These are phyloP conservation scores for Colletotrichum caudatum DNA, from an alignment of 2,329 filamentous ascomycete genomes.

Conservation along the genomic window DNA sequence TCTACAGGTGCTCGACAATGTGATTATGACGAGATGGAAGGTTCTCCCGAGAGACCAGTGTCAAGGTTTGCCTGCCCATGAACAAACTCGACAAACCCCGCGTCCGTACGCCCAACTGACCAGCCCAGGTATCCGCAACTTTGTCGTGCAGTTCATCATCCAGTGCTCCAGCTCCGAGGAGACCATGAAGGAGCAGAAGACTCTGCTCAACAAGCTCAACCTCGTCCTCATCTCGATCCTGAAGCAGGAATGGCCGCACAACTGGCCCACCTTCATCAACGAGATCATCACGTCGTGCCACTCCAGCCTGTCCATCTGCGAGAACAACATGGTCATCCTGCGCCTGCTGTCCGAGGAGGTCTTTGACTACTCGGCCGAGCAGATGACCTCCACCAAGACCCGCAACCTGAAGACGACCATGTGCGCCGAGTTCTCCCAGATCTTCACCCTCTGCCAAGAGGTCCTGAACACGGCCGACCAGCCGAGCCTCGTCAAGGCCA, in stretches of 20 bases:
- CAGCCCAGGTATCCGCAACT: slow-evolving; percentile 90
- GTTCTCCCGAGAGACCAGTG: slow-evolving; percentile 96
- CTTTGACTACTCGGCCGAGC: slow-evolving; percentile 97
- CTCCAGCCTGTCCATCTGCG: slow-evolving; percentile 95
- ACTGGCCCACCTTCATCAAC: slow-evolving; percentile 99
- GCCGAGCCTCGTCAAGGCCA: slow-evolving; percentile 92
- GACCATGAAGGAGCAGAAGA: slow-evolving; percentile 83
- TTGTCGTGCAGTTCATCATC: slow-evolving; percentile 98
- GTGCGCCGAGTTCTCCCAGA: slow-evolving; percentile 98
- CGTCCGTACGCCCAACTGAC: slow-evolving; percentile 12
- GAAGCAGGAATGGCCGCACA: slow-evolving; percentile 99
- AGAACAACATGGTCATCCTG: slow-evolving; percentile 99
- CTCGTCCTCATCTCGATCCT: slow-evolving; percentile 96
- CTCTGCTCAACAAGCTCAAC: slow-evolving; percentile 97
- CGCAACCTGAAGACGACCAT: slow-evolving; percentile 97
- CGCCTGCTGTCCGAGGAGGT: slow-evolving; percentile 96
- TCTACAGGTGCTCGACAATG: slow-evolving; percentile 95
- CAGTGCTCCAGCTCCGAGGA: slow-evolving; percentile 92
- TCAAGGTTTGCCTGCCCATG: slow-evolving; percentile 67
- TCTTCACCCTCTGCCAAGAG: slow-evolving; percentile 97
- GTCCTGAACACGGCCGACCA: slow-evolving; percentile 92
- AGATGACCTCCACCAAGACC: slow-evolving; percentile 99
- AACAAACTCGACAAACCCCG: slow-evolving; percentile 18
- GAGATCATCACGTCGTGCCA: slow-evolving; percentile 98
- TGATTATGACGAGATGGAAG: slow-evolving; percentile 99